A percentile compares a stretch with the other conserved stretches of the same genome.
Conservation (phyloP, 768 basidiomycete species). For the Terana coerulea region DNA sequence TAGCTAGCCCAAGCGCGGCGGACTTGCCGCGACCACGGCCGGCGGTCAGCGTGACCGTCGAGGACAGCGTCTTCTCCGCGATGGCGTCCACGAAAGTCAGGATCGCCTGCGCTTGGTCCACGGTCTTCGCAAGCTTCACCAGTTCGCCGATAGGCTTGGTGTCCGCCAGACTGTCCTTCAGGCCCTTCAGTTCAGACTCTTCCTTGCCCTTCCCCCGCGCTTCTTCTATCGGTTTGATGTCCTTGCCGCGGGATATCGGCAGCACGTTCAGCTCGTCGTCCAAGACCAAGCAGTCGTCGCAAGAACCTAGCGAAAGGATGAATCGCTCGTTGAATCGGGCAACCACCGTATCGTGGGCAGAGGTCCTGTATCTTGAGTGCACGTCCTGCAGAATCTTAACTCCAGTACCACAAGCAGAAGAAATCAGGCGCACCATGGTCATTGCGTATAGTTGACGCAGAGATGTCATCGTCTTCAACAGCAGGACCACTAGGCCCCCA, state of each 20-base stretch:
- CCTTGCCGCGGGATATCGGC: constrained; percentile 92
- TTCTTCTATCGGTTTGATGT: constrained; percentile 68
- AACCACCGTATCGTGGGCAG: constrained; percentile 82
- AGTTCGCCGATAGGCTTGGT: constrained; percentile 87
- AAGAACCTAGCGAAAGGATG: constrained; percentile 93
- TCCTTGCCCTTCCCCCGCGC: constrained; percentile 45
- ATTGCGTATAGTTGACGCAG: constrained; percentile 91
- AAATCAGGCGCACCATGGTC: constrained; percentile 52
- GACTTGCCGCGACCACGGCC: constrained; percentile 95
- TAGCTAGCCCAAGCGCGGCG: constrained; percentile 91
- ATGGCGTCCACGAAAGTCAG: constrained; percentile 95
- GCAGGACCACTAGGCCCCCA: constrained; percentile 81
- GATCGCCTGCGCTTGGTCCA: constrained; percentile 93
- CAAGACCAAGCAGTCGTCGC: constrained; percentile 87
- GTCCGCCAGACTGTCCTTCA: constrained; percentile 75
- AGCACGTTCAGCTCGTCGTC: constrained; percentile 98
- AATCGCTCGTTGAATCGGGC: constrained; percentile 99
- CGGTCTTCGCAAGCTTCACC: constrained; percentile 83
- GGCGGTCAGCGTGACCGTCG: constrained; percentile 93
- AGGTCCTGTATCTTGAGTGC: constrained; percentile 90
- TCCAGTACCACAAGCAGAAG: neutral
- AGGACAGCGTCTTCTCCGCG: constrained; percentile 87
- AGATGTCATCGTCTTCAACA: constrained; percentile 94
- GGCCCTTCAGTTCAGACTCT: constrained; percentile 67
- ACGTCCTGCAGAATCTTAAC: constrained; percentile 66